phyloP scores from a whole-genome alignment of 2,329 filamentous ascomycete genomes.

The Fusarium keratoplasticum region DNA sequence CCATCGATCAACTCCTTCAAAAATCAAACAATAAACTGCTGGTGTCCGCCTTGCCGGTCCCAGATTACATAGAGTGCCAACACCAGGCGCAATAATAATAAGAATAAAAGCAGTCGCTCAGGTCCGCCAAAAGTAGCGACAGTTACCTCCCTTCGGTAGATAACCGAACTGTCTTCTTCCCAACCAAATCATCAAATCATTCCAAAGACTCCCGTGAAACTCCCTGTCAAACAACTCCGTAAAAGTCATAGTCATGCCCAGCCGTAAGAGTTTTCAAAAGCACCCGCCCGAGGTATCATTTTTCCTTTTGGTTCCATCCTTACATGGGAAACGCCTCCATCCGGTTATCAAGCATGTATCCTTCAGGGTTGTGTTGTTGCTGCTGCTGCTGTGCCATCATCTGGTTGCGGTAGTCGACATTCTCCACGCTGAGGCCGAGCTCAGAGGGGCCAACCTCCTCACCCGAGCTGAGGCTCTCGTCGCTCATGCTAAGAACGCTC shows the following conservation, averaged over 20 bases:
- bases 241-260: slow-evolving; percentile 14
- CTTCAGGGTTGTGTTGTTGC: slow-evolving; percentile 26
- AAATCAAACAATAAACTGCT: slow-evolving; percentile 9
- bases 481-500: slow-evolving; percentile 67
- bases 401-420: slow-evolving; percentile 48
- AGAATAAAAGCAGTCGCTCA: slow-evolving; percentile 22
- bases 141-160: slow-evolving; percentile 10
- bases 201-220: slow-evolving; percentile 6
- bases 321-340: slow-evolving; percentile 43
- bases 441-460: slow-evolving; percentile 63
- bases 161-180: not conserved
- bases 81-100: not conserved
- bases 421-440: slow-evolving; percentile 57
- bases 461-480: slow-evolving; percentile 67
- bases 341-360: slow-evolving; percentile 40
- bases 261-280: slow-evolving; percentile 17
- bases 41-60: not conserved
- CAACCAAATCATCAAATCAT: slow-evolving; percentile 26
- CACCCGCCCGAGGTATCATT: slow-evolving; percentile 37
- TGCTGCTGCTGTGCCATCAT: slow-evolving; percentile 33
- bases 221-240: slow-evolving; percentile 22
- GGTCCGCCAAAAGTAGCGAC: slow-evolving; percentile 8
- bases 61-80: slow-evolving; percentile 18
- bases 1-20: not conserved
- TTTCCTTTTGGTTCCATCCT: slow-evolving; percentile 12